Evolutionary conservation across 805 yeast genomes (phyloP).

Genomic region (Pichia insulana): DNA sequence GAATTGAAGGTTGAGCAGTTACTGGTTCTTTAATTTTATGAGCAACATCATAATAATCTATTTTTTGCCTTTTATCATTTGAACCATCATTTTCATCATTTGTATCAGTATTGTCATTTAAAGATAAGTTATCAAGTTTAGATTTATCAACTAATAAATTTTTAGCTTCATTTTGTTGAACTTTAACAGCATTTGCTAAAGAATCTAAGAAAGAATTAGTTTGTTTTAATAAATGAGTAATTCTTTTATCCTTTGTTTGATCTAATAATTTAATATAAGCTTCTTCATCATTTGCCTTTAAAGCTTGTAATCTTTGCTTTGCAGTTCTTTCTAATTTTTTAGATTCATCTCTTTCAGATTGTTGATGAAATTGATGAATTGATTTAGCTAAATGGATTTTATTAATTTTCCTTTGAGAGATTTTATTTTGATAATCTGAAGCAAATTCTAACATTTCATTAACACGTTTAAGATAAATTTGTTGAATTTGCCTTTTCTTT

Average conservation of each 20-base stretch:
- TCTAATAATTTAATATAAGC: slow-evolving; percentile 77
- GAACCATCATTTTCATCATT: slow-evolving; percentile 12
- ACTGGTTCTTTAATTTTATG: slow-evolving; percentile 65
- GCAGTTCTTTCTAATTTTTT: slow-evolving; percentile 71
- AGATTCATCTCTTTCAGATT: slow-evolving; percentile 66
- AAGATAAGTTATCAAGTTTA: slow-evolving; percentile 10
- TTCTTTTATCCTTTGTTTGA: slow-evolving; percentile 81
- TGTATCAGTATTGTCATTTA: background rate
- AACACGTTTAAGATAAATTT: slow-evolving; percentile 42
- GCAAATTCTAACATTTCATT: slow-evolving; percentile 28
- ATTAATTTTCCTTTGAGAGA: slow-evolving; percentile 24
- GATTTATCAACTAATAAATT: slow-evolving; percentile 21
- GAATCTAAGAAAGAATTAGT: slow-evolving; percentile 72
- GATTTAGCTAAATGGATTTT: slow-evolving; percentile 27
- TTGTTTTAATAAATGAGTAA: slow-evolving; percentile 73
- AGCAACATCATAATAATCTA: slow-evolving; percentile 77
- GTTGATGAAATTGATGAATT: slow-evolving; percentile 41
- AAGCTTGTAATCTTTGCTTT: slow-evolving; percentile 80
- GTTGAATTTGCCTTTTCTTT: slow-evolving; percentile 41
- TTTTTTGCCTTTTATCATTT: slow-evolving; percentile 42
- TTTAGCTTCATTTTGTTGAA: slow-evolving; percentile 55
- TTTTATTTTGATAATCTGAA: slow-evolving; percentile 23
- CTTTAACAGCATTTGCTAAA: slow-evolving; percentile 69
- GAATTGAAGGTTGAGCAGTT: slow-evolving; percentile 53
- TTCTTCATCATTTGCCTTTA: slow-evolving; percentile 82